A percentile compares a stretch with the other conserved stretches of the same genome.
Evolutionary conservation across 371 early-diverging fungal genomes (phyloP).

Genomic region (Thermomucor indicae-seudaticae): DNA sequence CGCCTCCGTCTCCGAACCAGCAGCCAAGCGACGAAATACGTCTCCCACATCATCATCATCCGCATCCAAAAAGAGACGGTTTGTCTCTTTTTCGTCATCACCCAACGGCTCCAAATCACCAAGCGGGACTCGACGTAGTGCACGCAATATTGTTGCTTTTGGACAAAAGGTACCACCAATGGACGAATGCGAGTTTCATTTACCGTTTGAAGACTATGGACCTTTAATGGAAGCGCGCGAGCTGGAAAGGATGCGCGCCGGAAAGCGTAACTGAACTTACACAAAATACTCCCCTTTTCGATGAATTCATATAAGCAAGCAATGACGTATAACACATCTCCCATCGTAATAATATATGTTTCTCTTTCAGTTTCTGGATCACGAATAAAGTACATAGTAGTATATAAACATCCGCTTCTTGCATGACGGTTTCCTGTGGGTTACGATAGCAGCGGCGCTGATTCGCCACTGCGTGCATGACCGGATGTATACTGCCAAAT

Average conservation of each 20-base stretch:
- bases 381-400: neutral
- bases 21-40: neutral
- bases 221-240: slow-evolving; percentile 16
- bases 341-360: no score
- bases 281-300: no score
- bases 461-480: slow-evolving; percentile 18
- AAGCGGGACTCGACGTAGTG: neutral
- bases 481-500: slow-evolving; percentile 16
- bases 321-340: no score
- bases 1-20: neutral
- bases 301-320: no score
- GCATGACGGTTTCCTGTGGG: no score
- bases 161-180: slow-evolving; percentile 47
- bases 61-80: neutral
- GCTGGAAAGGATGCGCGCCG: neutral
- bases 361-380: neutral
- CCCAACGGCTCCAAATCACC: neutral
- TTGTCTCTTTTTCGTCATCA: neutral
- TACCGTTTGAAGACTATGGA: slow-evolving; percentile 30
- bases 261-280: no score
- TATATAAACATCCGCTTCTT: neutral
- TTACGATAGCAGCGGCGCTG: slow-evolving; percentile 33
- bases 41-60: neutral
- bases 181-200: slow-evolving; percentile 36
- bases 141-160: slow-evolving; percentile 41